These are phyloP conservation scores for Zasmidium angulare DNA, from an alignment of 2,329 filamentous ascomycete genomes.

Conservation along the genomic window DNA sequence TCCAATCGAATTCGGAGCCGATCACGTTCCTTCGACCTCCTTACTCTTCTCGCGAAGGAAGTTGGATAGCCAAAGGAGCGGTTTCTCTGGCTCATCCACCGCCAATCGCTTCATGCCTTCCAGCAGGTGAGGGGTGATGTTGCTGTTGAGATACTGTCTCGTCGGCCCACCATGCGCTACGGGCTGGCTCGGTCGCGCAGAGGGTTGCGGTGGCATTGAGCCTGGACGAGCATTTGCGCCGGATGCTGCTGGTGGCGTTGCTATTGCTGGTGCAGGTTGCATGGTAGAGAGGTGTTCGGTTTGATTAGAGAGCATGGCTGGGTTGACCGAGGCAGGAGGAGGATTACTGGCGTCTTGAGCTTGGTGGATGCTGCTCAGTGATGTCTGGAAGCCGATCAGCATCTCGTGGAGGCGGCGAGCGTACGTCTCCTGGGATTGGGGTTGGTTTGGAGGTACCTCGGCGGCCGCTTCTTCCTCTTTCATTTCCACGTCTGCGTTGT, in stretches of 20 bases:
- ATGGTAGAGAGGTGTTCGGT: conserved; percentile 23
- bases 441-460: conserved; percentile 22
- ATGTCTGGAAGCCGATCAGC: conserved; percentile 13
- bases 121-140: conserved; percentile 51
- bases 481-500: conserved; percentile 35
- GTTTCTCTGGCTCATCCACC: conserved; percentile 53
- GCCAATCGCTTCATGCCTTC: conserved; percentile 55
- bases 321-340: conserved; percentile 20
- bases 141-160: conserved; percentile 49
- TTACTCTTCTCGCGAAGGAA: conserved; percentile 49
- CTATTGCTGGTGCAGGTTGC: conserved; percentile 16
- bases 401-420: conserved; percentile 3
- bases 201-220: conserved; percentile 33
- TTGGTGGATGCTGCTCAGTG: conserved; percentile 21
- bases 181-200: conserved; percentile 37
- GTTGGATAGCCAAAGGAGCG: conserved; percentile 49
- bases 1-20: neutral
- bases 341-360: conserved; percentile 24
- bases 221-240: conserved; percentile 24
- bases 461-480: conserved; percentile 34
- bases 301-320: conserved; percentile 10
- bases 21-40: conserved; percentile 45
- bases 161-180: conserved; percentile 50
- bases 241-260: conserved; percentile 25
- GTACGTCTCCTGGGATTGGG: neutral